Evolutionary conservation across 306 rosid species (phyloP), one percentile per base, ranked within the genome.

Genomic region (Ceratonia siliqua): DNA sequence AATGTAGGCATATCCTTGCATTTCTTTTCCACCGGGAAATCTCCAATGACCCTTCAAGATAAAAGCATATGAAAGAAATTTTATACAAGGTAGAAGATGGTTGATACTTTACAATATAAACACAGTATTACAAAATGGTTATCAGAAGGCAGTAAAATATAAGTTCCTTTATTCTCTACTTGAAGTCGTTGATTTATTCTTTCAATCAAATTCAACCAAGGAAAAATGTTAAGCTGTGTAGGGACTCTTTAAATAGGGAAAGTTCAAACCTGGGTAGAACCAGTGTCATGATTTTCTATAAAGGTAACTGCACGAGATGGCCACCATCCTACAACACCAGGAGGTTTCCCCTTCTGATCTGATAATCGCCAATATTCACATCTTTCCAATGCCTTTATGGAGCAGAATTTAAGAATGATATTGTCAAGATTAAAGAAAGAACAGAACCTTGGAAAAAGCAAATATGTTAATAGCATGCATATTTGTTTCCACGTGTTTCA

Each of bases 241-340:
- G 32, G 38, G 36, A 72, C 63, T 39, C 0, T 72, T 72, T 72
- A 43, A 20, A 66, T 25, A 35, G 53, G 58, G 67, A 41, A 30
- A 62, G 62, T 63, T 42, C 78, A 68, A 80, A 95, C 99, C 99
- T 95, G 99, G 73, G 99, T 95, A 39, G 99, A 95, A 69, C 98
- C 98, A 68, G 99, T 95, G 82, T 95, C 99, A 30, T 95, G 99
- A 77, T 95, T 92, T 87, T 95, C 99, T 69, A 95, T 92, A 74
- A 95, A 92, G 64, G 97, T 95, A 81, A 95, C 88, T 61, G 99
- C 99, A 48, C 99, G 99, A 74, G 99, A 95, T 41, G 98, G 96
- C 99, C 99, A 95, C 99, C 98, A 95, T 72, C 99, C 98, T 72
- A 92, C 81, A 62, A 95, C 99, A 45, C 98, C 99, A 4, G 99